Conservation (phyloP, 768 basidiomycete genomes). For the Tricholoma bakamatsutake region DNA sequence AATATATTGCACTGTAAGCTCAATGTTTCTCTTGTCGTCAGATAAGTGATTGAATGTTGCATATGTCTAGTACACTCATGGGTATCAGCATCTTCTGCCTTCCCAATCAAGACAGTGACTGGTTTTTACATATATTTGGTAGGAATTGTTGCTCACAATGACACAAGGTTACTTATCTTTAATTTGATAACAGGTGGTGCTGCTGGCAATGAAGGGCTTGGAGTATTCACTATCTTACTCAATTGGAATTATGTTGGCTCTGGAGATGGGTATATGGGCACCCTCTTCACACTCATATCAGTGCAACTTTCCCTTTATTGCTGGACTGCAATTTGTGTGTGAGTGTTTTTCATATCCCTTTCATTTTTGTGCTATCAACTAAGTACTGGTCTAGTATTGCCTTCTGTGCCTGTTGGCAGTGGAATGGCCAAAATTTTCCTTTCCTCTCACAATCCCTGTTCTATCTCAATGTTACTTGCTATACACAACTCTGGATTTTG, state of each 20-base stretch:
- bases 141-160: background rate
- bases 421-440: slow-evolving; percentile 5
- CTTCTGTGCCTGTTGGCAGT: background rate
- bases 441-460: slow-evolving; percentile 29
- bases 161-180: background rate
- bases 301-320: slow-evolving; percentile 46
- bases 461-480: slow-evolving; percentile 40
- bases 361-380: too few species aligned
- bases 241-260: slow-evolving; percentile 59
- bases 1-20: slow-evolving; percentile 37
- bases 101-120: slow-evolving; percentile 29
- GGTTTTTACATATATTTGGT: slow-evolving; percentile 52
- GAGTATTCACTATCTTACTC: slow-evolving; percentile 49
- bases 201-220: slow-evolving; percentile 59
- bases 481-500: slow-evolving; percentile 48
- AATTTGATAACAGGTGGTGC: slow-evolving; percentile 39
- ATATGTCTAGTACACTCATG: slow-evolving; percentile 36
- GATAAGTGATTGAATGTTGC: background rate
- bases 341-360: slow-evolving; percentile 9
- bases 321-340: slow-evolving; percentile 50
- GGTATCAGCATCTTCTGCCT: slow-evolving; percentile 59
- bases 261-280: slow-evolving; percentile 38
- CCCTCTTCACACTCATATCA: slow-evolving; percentile 46
- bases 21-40: slow-evolving; percentile 9
- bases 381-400: background rate